Evolutionary conservation across 2,329 filamentous ascomycete genomes (phyloP), one percentile per base, ranked within the genome.

Genomic region (Clonostachys chloroleuca): DNA sequence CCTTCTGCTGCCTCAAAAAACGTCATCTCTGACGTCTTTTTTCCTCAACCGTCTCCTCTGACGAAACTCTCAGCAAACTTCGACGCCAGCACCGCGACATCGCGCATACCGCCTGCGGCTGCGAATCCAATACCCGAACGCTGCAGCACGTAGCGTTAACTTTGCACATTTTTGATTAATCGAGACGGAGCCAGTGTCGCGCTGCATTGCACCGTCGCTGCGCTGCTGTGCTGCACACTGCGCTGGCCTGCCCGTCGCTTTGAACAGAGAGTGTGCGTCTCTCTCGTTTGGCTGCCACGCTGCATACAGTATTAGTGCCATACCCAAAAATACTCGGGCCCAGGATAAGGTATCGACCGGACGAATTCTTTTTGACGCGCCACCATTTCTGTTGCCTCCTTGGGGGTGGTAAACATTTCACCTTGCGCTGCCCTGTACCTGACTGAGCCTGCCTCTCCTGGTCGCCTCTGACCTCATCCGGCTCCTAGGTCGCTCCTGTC

Each of bases 11-110:
- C 3, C 3, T 5, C 18, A 3, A 5, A 18, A 2, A 71, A 71
- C 68, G 68, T 71, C 68, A 71, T 71, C 68, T 70, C 68, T 71
- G 68, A 71, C 68, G 68, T 71, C 68, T 71, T 70, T 60, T 58
- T 53, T 58, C 60, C 55, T 52, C 57, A 61, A 62, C 59, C 59
- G 6, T 14, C 36, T 17, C 36, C 14, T 39, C 36, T 39, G 10
- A 14, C 14, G 36, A 18, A 39, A 39, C 36, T 18, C 12, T 39
- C 36, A 18, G 17, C 36, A 18, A n/a, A 39, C 36, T 4, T n/a
- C 36, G 7, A 39, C 36, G 36, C 36, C 17, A 30, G 24, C 24
- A 30, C 24, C 24, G 24, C 24, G 24, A 30, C 24, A 30, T 30
- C 24, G 24, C 24, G 24, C 24, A 30, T 30, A 30, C 24, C 36